Percentiles rank a stretch among this genome's conserved stretches.
These are phyloP conservation scores for Populus hybrid DNA, from an alignment of 441 rosid species.

Conservation along the genomic window DNA sequence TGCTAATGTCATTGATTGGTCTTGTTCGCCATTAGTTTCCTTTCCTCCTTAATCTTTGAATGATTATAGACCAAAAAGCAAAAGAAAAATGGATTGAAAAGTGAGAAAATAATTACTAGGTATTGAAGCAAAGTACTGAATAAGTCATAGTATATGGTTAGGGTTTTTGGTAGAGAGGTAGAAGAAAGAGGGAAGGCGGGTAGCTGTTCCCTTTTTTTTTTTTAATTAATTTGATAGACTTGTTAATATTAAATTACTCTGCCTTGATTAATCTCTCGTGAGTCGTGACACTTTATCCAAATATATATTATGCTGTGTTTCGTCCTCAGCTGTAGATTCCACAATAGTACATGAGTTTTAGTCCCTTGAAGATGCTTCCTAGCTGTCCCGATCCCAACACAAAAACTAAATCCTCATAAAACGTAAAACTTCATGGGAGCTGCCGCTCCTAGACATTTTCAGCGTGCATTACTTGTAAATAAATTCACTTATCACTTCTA, in stretches of 20 bases:
- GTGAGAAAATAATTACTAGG: neutral
- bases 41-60: neutral
- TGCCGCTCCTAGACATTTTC: neutral
- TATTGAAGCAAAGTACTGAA: neutral
- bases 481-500: neutral
- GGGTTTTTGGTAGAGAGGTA: neutral
- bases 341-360: too few relatives aligned
- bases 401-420: too few relatives aligned
- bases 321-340: too few relatives aligned
- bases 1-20: neutral
- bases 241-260: too few relatives aligned
- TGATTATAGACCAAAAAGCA: neutral
- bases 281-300: too few relatives aligned
- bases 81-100: neutral
- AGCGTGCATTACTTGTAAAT: neutral
- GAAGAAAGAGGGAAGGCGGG: too few relatives aligned
- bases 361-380: neutral
- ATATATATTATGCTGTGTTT: too few relatives aligned
- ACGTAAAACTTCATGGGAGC: too few relatives aligned
- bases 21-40: neutral
- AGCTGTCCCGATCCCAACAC: neutral
- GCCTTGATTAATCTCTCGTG: too few relatives aligned
- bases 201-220: too few relatives aligned
- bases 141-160: neutral
- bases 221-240: too few relatives aligned